A percentile compares a stretch with the other conserved stretches of the same genome.
These are phyloP conservation scores for Zoysia matrella DNA, from an alignment of 202 grass and related monocot genomes.

Conservation along the genomic window DNA sequence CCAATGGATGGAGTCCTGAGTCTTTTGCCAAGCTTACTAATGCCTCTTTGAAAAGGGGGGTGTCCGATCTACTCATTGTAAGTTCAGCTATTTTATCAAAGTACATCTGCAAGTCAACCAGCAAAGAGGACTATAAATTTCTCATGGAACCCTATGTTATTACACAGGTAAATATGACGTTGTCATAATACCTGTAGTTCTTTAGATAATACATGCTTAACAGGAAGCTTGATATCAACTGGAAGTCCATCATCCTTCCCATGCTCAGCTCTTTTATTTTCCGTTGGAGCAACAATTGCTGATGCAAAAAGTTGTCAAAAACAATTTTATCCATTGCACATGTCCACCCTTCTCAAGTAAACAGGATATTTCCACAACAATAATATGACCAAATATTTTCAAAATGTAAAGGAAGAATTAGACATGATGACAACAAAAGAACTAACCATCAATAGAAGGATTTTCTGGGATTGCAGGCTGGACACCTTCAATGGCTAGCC, in stretches of 20 bases:
- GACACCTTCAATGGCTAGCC: constrained; percentile 92
- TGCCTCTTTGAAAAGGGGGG: constrained; percentile 78
- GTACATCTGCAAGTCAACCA: constrained; percentile 71
- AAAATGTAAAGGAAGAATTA: constrained; percentile 10
- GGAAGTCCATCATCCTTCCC: constrained; percentile 84
- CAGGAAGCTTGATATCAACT: constrained; percentile 91
- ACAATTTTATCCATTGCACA: background rate
- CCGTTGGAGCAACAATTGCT: constrained; percentile 81
- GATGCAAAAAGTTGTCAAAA: constrained; percentile 4
- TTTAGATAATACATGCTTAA: constrained; percentile 97
- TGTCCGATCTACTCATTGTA: constrained; percentile 78
- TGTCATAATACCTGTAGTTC: constrained; percentile 75
- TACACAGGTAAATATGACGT: constrained; percentile 2
- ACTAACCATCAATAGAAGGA: constrained; percentile 79
- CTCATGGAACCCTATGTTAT: constrained; percentile 5
- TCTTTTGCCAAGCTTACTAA: constrained; percentile 93
- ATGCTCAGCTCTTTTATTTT: constrained; percentile 81
- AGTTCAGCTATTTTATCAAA: constrained; percentile 98
- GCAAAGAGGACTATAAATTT: constrained; percentile 39
- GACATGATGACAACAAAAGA: constrained; percentile 20
- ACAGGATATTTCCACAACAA: background rate
- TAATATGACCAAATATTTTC: constrained; percentile 8
- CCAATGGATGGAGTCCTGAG: constrained; percentile 89
- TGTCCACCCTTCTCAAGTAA: background rate
- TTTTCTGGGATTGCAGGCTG: constrained; percentile 99